Percentiles rank a stretch among this genome's conserved stretches.
These are phyloP conservation scores for Leptomonas pyrrhocoris DNA, from an alignment of 208 protist genomes.

Conservation along the genomic window DNA sequence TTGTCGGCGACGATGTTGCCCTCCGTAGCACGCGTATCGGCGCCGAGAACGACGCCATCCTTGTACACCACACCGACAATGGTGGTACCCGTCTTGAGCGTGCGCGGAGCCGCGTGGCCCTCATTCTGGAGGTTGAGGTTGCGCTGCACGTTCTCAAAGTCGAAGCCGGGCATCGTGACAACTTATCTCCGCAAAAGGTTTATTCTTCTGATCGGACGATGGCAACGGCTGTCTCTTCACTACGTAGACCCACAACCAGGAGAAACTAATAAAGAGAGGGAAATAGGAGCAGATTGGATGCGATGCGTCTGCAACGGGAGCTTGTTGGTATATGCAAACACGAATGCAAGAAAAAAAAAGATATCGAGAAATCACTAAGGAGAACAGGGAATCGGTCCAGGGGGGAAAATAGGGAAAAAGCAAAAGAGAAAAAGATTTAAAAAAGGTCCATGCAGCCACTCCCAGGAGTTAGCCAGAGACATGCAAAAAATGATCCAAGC, in stretches of 20 bases:
- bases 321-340: neutral
- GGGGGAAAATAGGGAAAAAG: neutral
- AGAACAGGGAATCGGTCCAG: neutral
- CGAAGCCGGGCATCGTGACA: constrained; percentile 86
- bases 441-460: too few species aligned
- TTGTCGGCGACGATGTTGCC: constrained; percentile 99
- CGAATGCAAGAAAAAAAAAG: constrained; percentile 1
- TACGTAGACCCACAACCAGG: too few species aligned
- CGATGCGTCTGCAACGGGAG: too few species aligned
- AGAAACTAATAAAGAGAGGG: too few species aligned
- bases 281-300: too few species aligned
- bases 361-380: neutral
- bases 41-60: constrained; percentile 99
- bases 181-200: neutral
- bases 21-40: constrained; percentile 99
- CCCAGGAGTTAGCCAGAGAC: too few species aligned
- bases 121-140: constrained; percentile 89
- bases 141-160: constrained; percentile 93
- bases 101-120: constrained; percentile 71
- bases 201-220: constrained; percentile 16
- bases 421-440: neutral
- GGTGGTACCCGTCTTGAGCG: constrained; percentile 99
- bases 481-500: too few species aligned
- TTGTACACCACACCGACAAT: constrained; percentile 99
- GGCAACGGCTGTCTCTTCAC: too few species aligned